phyloP scores from a whole-genome alignment of 1,139 yeast species.

The Diutina catenulata region DNA sequence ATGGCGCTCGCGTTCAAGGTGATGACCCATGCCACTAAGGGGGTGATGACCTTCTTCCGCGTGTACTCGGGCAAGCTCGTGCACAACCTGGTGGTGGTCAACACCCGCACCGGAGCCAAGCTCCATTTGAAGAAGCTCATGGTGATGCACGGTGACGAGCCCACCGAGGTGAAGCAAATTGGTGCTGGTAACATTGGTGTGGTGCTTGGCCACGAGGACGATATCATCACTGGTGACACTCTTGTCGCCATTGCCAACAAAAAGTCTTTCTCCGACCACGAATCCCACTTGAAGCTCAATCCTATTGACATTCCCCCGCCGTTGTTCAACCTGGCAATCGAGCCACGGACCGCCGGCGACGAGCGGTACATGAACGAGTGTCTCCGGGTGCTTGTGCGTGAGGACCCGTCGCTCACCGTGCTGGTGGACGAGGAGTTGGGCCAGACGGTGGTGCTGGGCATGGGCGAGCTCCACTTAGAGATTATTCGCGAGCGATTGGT shows the following conservation, averaged over 20 bases:
- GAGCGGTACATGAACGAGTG: conserved; percentile 58
- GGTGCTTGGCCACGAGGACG: conserved; percentile 57
- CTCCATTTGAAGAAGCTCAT: conserved; percentile 57
- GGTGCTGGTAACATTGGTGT: conserved; percentile 86
- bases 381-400: conserved; percentile 52
- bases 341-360: conserved; percentile 79
- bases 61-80: conserved; percentile 74
- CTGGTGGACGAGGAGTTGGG: conserved; percentile 76
- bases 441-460: conserved; percentile 79
- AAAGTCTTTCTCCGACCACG: conserved; percentile 34
- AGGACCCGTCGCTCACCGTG: conserved; percentile 66
- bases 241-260: conserved; percentile 45
- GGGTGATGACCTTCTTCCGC: conserved; percentile 75
- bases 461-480: conserved; percentile 94
- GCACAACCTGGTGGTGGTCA: conserved; percentile 49
- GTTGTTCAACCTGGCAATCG: conserved; percentile 76
- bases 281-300: conserved; percentile 42
- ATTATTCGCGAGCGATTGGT: conserved; percentile 70
- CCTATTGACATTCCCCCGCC: conserved; percentile 89
- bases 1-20: conserved; percentile 91
- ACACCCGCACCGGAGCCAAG: conserved; percentile 59
- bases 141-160: conserved; percentile 82
- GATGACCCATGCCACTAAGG: conserved; percentile 71
- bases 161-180: conserved; percentile 55
- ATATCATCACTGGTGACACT: conserved; percentile 85